Evolutionary conservation across 192 early-diverging fungal genomes (phyloP).

Genomic region (Dissophora globulifera): DNA sequence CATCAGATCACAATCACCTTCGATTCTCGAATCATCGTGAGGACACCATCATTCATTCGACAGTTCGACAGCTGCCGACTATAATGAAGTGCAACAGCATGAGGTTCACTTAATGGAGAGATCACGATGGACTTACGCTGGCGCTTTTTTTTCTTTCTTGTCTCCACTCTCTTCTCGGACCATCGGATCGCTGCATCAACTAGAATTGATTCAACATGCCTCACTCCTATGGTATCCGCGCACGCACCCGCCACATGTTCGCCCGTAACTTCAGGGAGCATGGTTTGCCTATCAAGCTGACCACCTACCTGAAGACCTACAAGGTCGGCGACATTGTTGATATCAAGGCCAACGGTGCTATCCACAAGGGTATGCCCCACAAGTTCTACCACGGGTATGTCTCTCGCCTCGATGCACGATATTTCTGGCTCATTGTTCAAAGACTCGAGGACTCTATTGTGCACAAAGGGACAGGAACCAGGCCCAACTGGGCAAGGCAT

Average conservation of each 20-base stretch:
- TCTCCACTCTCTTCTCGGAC: neutral
- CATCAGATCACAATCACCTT: neutral
- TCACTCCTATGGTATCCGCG: conserved; percentile 93
- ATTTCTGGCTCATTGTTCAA: no score
- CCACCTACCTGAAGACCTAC: conserved; percentile 98
- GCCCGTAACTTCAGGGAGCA: conserved; percentile 95
- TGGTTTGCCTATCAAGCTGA: conserved; percentile 87
- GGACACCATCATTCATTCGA: conserved; percentile 13
- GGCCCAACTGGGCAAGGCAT: no score
- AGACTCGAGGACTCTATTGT: no score
- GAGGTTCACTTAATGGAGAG: neutral
- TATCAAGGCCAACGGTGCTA: conserved; percentile 98
- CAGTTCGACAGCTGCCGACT: no score
- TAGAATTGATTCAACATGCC: conserved; percentile 70
- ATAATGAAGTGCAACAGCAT: no score
- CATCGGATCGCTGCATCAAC: conserved; percentile 8
- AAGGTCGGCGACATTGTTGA: conserved; percentile 99
- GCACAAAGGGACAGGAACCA: no score
- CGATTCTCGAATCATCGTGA: conserved; percentile 2
- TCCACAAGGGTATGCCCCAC: conserved; percentile 99
- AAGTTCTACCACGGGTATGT: conserved; percentile 98
- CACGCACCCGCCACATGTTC: conserved; percentile 98
- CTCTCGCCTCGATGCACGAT: neutral
- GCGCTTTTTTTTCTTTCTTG: conserved; percentile 15
- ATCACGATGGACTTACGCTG: conserved; percentile 21